Conservation (phyloP, 805 yeast genomes). For the Candida jianshihensis region DNA sequence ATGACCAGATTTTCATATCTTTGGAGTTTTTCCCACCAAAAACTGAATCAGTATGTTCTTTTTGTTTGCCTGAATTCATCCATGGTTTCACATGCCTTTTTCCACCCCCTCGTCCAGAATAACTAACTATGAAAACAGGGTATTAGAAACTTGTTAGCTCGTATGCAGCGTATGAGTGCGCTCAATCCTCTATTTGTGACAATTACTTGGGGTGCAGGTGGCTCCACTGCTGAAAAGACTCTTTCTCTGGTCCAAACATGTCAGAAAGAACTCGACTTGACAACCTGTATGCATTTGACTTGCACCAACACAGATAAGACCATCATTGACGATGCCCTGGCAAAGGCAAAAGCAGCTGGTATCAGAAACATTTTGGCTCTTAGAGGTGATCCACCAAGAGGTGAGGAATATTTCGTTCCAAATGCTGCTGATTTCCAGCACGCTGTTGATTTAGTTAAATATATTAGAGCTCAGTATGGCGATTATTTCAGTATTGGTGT, state of each 20-base stretch:
- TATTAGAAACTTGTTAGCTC: constrained; percentile 71
- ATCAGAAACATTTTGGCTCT: constrained; percentile 85
- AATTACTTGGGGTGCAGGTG: constrained; percentile 99
- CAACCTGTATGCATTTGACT: constrained; percentile 90
- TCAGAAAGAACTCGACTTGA: constrained; percentile 67
- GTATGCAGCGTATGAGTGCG: constrained; percentile 83
- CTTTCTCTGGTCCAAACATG: constrained; percentile 75
- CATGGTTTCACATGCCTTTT: background rate
- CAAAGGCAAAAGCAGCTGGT: constrained; percentile 65
- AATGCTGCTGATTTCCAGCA: constrained; percentile 42
- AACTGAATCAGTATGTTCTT: constrained; percentile 54
- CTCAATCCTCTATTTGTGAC: constrained; percentile 86
- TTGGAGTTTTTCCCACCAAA: constrained; percentile 97
- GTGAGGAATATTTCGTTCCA: constrained; percentile 50
- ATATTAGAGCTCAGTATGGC: constrained; percentile 64
- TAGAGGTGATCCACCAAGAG: constrained; percentile 93
- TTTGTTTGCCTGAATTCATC: background rate
- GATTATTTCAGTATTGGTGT: constrained; percentile 91
- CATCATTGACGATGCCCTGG: constrained; percentile 74
- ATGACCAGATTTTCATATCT: constrained; percentile 63
- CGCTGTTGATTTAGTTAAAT: constrained; percentile 82
- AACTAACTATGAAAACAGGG: constrained; percentile 37
- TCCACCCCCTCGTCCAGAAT: background rate
- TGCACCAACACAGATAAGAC: constrained; percentile 85
- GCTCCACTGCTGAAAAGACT: constrained; percentile 83